Evolutionary conservation across 2,329 filamentous ascomycete species (phyloP), one percentile per base, ranked within the genome.

Genomic region (Curvularia spicifera): DNA sequence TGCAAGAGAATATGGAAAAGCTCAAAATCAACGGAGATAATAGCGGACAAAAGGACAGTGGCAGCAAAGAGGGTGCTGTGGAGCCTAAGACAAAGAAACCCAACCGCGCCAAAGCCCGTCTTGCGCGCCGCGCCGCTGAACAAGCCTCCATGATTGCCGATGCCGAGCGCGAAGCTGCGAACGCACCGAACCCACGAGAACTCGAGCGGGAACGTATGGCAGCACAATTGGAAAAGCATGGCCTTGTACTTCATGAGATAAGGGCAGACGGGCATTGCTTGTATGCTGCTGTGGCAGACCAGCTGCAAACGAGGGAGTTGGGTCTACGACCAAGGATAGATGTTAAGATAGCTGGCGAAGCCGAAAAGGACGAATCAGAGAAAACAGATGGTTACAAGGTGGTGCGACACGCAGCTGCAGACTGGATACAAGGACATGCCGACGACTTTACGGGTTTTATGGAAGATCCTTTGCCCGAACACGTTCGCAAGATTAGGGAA

Each of bases 181-280:
- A 71, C 35, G 69, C 77, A 26, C 77, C 76, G n/a, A 71, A 78
- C 51, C 72, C 71, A 24, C 74, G 76, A 33, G 73, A 77, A 46
- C 63, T 71, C 6, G 77, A 79, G 50, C 71, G 73, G 48, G 64
- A 84, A 51, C 83, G 85, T 46, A 93, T 99, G 87, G 81, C 85
- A 56, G 80, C 81, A 28, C 85, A 86, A 40, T 89, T 97, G 74
- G 78, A 81, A 53, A 80, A 82, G 44, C 80, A 89, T 56, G 82
- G 82, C 0, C 83, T 98, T 15, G 81, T 80, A 20, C 91, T 97
- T 80, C 85, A 90, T 68, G 87, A 91, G 57, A 93, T 99, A 56
- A 85, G 85, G 39, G 92, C 95, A 0, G 94, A 99, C 77, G 95
- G 95, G 0, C 95, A 99, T 79, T 99, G 95, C 74, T 81, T 99